Conservation (phyloP, 1,284 basidiomycete species). For the Ceratobasidium sp. region DNA sequence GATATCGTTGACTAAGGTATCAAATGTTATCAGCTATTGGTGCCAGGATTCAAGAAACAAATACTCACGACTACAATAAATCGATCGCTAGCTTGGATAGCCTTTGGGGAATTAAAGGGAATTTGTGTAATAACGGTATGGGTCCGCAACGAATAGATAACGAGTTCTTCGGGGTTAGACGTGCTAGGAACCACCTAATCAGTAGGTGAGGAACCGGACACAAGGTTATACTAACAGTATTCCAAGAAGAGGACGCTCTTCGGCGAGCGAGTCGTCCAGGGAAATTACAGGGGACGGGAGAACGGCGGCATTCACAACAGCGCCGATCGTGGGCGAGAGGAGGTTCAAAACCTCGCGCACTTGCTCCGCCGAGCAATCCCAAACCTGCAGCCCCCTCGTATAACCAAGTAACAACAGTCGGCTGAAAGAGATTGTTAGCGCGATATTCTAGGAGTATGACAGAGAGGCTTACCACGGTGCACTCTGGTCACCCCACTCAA, state of each 20-base stretch:
- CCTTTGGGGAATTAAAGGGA: slow-evolving; percentile 51
- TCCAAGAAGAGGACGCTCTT: slow-evolving; percentile 67
- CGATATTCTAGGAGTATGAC: not conserved
- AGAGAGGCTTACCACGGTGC: slow-evolving; percentile 13
- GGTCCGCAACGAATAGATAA: slow-evolving; percentile 72
- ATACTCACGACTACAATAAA: slow-evolving; percentile 72
- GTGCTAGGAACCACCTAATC: slow-evolving; percentile 48
- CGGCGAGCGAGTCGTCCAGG: slow-evolving; percentile 55
- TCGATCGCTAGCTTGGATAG: slow-evolving; percentile 64
- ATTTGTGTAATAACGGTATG: slow-evolving; percentile 69
- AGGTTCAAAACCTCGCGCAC: slow-evolving; percentile 70
- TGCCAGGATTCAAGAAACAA: slow-evolving; percentile 2
- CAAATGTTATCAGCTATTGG: slow-evolving; percentile 32
- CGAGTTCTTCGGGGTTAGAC: slow-evolving; percentile 55
- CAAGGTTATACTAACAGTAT: slow-evolving; percentile 64
- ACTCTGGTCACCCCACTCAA: slow-evolving; percentile 23
- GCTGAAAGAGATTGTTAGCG: not conserved
- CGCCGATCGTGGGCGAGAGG: slow-evolving; percentile 56
- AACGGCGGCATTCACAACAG: slow-evolving; percentile 58
- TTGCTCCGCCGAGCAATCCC: slow-evolving; percentile 72
- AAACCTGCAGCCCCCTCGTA: slow-evolving; percentile 63
- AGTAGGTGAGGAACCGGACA: slow-evolving; percentile 46
- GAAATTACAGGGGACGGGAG: slow-evolving; percentile 58
- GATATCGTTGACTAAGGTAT: slow-evolving; percentile 66
- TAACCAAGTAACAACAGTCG: not conserved